Evolutionary conservation across 164 flowering plant genomes (phyloP), one percentile per base, ranked within the genome.

Genomic region (Sedum album): DNA sequence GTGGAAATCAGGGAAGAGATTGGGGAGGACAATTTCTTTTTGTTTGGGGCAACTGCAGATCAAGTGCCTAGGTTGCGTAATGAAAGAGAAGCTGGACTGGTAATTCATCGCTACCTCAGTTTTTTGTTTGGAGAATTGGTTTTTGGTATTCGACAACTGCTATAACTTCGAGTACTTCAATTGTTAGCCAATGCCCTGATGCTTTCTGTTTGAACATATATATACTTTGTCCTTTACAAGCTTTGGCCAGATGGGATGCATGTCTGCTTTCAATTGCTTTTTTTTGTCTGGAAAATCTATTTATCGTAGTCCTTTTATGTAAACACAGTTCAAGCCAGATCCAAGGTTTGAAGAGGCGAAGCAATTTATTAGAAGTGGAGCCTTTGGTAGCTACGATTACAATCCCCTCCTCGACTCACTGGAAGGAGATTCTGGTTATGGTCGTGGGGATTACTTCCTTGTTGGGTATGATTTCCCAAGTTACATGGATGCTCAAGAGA

Each of bases 1-100:
- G 96, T 91, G 35, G 99, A 95, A 80, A 95, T 95, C 76, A 86
- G 97, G 73, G 96, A 91, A 76, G 96, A 95, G 76, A 78, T 91
- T 66, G 97, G 96, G 49, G 88, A 87, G 63, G 93, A 88, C 11
- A 90, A 95, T 76, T 91, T 91, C 81, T 91, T 94, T 77, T 92
- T 95, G 15, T 95, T 92, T 77, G 99, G 99, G 70, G 97, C 96
- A 31, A 80, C 80, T 39, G 96, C 99, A 51, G 96, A 90, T 77
- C 86, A 91, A 76, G 96, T 95, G 64, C 92, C 96, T 31, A 76
- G 66, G 64, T 74, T 95, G 77, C 93, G 96, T 70, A 88, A 88
- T 82, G 92, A 94, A 35, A 83, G 99, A 83, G 97, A 94, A 71
- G 72, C 87, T 48, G 99, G 99, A 77, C 72, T 79, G 95, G 96